phyloP scores from a whole-genome alignment of 225 moss, liverwort and hornwort genomes.

The Antitrichia curtipendula region DNA sequence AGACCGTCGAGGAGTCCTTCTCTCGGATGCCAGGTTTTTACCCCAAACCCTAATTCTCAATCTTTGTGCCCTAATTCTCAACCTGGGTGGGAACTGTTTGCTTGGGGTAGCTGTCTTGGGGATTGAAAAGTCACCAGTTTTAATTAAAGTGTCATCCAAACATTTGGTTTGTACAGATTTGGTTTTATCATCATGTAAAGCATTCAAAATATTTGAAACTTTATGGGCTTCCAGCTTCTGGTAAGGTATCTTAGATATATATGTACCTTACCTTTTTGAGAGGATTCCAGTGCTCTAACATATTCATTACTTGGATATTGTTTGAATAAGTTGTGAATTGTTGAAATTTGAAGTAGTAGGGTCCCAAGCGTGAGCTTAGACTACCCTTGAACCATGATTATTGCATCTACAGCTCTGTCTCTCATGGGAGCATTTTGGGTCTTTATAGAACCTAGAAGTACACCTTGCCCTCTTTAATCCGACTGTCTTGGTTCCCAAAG shows the following conservation, averaged over 20 bases:
- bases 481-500: background rate
- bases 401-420: background rate
- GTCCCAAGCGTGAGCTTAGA: background rate
- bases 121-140: background rate
- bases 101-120: background rate
- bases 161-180: background rate
- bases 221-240: background rate
- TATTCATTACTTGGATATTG: background rate
- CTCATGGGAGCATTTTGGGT: background rate
- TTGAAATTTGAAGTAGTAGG: background rate
- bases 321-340: background rate
- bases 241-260: background rate
- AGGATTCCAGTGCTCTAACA: background rate
- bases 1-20: slow-evolving; percentile 23
- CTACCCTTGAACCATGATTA: background rate
- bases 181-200: too few species aligned
- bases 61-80: background rate
- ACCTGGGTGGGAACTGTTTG: background rate
- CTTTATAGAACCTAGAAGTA: background rate
- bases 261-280: background rate
- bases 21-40: slow-evolving; percentile 10
- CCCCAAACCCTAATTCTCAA: background rate
- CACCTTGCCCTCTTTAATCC: background rate
- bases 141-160: background rate
- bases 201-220: background rate